Evolutionary conservation across 441 rosid genomes (phyloP).

Genomic region (Corymbia calophylla): DNA sequence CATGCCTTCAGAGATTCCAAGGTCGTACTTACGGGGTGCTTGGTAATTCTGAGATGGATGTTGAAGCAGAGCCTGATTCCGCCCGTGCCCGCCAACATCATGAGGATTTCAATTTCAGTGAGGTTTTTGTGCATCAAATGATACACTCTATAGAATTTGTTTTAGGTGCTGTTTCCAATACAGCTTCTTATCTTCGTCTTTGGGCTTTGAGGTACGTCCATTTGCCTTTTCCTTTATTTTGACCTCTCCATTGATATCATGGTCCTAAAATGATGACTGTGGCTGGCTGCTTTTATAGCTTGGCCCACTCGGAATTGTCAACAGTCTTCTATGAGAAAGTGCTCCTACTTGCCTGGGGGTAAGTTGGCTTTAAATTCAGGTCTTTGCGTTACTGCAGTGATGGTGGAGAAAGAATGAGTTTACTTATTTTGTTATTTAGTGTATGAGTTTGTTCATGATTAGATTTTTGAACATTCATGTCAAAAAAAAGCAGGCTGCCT

Average conservation of each 20-base stretch:
- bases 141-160: conserved; percentile 96
- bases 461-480: neutral
- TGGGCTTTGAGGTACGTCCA: conserved; percentile 88
- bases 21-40: conserved; percentile 92
- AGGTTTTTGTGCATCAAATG: conserved; percentile 98
- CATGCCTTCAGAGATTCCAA: conserved; percentile 72
- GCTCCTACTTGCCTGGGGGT: conserved; percentile 97
- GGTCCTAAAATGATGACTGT: neutral
- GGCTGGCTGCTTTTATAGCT: conserved; percentile 39
- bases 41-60: conserved; percentile 73
- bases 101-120: conserved; percentile 93
- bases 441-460: neutral
- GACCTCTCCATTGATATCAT: neutral
- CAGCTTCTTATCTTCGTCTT: conserved; percentile 97
- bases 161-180: conserved; percentile 96
- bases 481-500: neutral
- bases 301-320: conserved; percentile 96
- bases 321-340: conserved; percentile 97
- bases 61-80: conserved; percentile 74
- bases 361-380: conserved; percentile 16
- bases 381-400: neutral
- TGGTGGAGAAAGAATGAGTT: neutral
- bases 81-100: conserved; percentile 47
- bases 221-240: neutral
- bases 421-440: neutral